Evolutionary conservation across 768 basidiomycete species (phyloP).

Genomic region (Kwoniella pini): DNA sequence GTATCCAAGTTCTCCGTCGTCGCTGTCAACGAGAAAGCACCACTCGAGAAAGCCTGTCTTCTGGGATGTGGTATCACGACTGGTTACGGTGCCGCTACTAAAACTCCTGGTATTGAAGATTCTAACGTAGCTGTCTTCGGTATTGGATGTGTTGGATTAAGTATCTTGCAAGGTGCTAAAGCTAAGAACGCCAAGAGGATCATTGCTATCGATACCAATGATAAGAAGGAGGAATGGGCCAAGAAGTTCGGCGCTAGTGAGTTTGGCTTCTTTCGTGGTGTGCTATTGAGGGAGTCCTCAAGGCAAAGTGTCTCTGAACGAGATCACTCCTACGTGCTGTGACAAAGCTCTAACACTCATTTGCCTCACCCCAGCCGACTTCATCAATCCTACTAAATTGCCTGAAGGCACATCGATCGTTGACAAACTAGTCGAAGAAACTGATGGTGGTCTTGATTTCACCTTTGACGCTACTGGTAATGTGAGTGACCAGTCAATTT

Average conservation of each 20-base stretch:
- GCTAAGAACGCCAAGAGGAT: slow-evolving; percentile 79
- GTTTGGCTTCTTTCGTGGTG: slow-evolving; percentile 12
- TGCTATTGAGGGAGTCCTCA: neutral
- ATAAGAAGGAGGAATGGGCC: slow-evolving; percentile 81
- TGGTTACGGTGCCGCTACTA: slow-evolving; percentile 94
- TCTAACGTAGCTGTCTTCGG: slow-evolving; percentile 94
- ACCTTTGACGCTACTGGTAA: slow-evolving; percentile 98
- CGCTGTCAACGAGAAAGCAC: slow-evolving; percentile 78
- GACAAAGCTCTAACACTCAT: too few relatives aligned
- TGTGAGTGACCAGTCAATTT: slow-evolving; percentile 55
- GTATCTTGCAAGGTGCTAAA: slow-evolving; percentile 77
- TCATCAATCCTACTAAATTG: slow-evolving; percentile 77
- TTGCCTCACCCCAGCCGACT: slow-evolving; percentile 61
- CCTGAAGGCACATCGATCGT: slow-evolving; percentile 81
- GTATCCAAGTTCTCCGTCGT: slow-evolving; percentile 97
- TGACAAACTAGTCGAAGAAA: slow-evolving; percentile 84
- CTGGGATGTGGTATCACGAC: slow-evolving; percentile 92
- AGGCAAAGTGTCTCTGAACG: too few relatives aligned
- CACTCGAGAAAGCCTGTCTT: slow-evolving; percentile 93
- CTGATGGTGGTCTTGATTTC: slow-evolving; percentile 94
- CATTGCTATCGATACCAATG: slow-evolving; percentile 90
- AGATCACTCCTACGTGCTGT: too few relatives aligned
- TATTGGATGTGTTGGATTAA: slow-evolving; percentile 90
- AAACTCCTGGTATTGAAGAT: slow-evolving; percentile 75
- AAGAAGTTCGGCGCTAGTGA: slow-evolving; percentile 81